Base-by-base conservation (phyloP, 2,329 filamentous ascomycete species). In the Clonostachys solani region DNA sequence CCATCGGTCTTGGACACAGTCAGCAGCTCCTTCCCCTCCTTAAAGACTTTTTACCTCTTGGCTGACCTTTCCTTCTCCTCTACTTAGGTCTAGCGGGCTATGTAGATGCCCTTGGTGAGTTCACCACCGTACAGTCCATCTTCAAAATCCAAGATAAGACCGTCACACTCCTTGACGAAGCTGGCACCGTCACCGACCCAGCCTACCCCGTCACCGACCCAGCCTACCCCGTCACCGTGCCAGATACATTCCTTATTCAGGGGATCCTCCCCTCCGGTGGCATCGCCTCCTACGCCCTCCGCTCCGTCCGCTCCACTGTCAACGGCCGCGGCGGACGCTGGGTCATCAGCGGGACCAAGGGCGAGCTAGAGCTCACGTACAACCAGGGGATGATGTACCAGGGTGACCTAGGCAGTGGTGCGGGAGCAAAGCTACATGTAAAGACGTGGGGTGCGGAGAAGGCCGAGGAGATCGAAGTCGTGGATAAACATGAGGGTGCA, bases 271-370 rank as follows among this genome's bases (percentile, higher is more conserved):
- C 54, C n/a, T 60, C 46, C 16, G 65, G 60, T 16, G 63, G 56
- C 4, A 38, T 60, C 5, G 63, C 56, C 12, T 62, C 59, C 13
- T 47, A 69, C 23, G 50, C 50, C 37, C 55, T 54, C 33, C 57
- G 59, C 37, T 56, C 57, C 9, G 38, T 55, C 4, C 47, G 44
- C 4, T 36, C 38, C 2, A 34, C 56, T 1, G 48, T 59, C 9
- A 58, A 63, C 42, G 52, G 47, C 5, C 47, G 48, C n/a, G 52
- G 50, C 10, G 44, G 62, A 17, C 57, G 56, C n/a, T 70, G 66
- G 65, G 47, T 61, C 33, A 68, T 70, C 47, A 59, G 60, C 2
- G 67, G 66, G 15, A 65, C 60, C 7, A 54, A 66, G 44, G 67
- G 66, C 1, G 64, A 67, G 54, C 53, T 66, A 15, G 60, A 62